Percentiles rank a stretch among this genome's conserved stretches.
Conservation (phyloP, 208 protist species). For the Acanthamoeba lenticulata region DNA sequence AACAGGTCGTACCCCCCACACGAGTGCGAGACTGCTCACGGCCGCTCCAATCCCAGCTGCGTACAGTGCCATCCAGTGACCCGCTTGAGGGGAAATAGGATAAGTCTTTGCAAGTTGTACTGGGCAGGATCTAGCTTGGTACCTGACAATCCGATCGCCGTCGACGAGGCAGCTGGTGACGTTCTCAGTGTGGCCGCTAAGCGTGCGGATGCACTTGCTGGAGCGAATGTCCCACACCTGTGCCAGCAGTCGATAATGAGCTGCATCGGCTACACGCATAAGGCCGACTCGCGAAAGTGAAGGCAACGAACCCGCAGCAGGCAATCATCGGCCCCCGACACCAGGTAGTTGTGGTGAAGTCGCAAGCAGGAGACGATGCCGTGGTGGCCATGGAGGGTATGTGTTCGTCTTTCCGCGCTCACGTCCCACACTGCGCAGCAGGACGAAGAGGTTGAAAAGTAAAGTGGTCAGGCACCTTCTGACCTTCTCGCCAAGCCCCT, state of each 20-base stretch:
- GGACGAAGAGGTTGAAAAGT: neutral
- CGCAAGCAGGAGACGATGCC: neutral
- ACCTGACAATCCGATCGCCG: neutral
- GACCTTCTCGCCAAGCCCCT: too few relatives aligned
- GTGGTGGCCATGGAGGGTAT: neutral
- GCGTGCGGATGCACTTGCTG: neutral
- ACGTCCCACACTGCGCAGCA: neutral
- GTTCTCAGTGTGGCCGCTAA: neutral
- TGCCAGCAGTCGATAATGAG: neutral
- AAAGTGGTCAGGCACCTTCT: neutral
- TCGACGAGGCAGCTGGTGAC: neutral
- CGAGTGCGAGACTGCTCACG: neutral
- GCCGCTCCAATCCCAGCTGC: neutral
- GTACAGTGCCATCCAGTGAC: neutral
- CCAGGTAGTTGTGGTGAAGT: neutral
- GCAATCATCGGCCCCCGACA: neutral
- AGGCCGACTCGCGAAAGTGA: neutral
- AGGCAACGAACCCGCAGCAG: neutral
- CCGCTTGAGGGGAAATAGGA: neutral
- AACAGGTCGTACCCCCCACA: neutral
- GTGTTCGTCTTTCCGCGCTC: neutral
- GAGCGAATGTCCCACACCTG: slow-evolving; percentile 1
- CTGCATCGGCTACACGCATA: neutral
- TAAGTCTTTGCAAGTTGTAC: neutral
- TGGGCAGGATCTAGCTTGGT: neutral